Evolutionary conservation across 768 basidiomycete species (phyloP).

Genomic region (Boletus eberwhitei): DNA sequence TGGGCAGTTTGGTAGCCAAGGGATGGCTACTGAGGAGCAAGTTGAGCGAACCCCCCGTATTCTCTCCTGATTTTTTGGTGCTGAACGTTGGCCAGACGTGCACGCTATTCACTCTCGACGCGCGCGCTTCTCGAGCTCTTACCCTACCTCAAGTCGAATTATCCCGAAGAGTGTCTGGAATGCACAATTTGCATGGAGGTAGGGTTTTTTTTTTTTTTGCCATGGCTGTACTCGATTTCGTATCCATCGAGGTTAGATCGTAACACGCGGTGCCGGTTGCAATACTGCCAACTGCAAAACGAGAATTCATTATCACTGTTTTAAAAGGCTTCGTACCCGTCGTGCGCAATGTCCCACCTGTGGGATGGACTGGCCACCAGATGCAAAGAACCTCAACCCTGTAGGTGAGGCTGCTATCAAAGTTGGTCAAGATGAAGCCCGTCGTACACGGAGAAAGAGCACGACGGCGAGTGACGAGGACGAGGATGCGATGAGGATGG

Average conservation of each 20-base stretch:
- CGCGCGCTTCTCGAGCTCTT: slow-evolving; percentile 73
- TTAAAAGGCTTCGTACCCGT: slow-evolving; percentile 45
- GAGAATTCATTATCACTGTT: slow-evolving; percentile 65
- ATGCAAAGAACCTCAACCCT: slow-evolving; percentile 45
- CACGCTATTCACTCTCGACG: slow-evolving; percentile 72
- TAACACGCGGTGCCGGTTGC: slow-evolving; percentile 70
- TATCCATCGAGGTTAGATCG: slow-evolving; percentile 40
- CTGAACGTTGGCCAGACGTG: slow-evolving; percentile 39
- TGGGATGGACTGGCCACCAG: slow-evolving; percentile 54
- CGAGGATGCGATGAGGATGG: slow-evolving; percentile 39
- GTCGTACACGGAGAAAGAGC: slow-evolving; percentile 35
- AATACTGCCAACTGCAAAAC: slow-evolving; percentile 57
- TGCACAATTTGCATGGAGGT: slow-evolving; percentile 77
- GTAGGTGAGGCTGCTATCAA: slow-evolving; percentile 70
- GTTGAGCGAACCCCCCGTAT: slow-evolving; percentile 39
- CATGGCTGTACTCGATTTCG: neutral
- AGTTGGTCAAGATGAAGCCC: slow-evolving; percentile 52
- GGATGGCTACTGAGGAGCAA: slow-evolving; percentile 77
- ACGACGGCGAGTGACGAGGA: slow-evolving; percentile 37
- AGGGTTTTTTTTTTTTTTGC: slow-evolving; percentile 1
- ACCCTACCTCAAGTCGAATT: slow-evolving; percentile 70
- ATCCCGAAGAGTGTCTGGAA: slow-evolving; percentile 64
- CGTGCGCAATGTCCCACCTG: slow-evolving; percentile 55
- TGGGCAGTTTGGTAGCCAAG: slow-evolving; percentile 79
- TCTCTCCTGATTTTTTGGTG: neutral